These are phyloP conservation scores for Tolypocladium sp. DNA, from an alignment of 2,329 filamentous ascomycete genomes.

Conservation along the genomic window DNA sequence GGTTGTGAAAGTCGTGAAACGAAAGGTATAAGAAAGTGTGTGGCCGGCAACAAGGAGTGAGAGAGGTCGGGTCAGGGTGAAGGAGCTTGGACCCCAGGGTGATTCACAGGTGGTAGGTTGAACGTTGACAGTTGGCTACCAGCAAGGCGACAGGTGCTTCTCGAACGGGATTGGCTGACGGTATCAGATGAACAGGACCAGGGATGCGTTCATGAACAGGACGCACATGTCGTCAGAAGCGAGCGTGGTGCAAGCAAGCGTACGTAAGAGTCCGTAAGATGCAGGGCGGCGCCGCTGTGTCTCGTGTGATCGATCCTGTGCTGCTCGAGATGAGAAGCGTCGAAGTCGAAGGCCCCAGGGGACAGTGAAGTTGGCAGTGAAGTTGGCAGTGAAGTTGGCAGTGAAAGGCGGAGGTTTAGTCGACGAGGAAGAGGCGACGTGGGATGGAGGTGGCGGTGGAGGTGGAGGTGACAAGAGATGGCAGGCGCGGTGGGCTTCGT, in stretches of 20 bases:
- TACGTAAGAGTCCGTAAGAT: neutral
- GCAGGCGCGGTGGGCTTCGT: neutral
- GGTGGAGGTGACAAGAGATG: neutral
- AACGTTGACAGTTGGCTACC: neutral
- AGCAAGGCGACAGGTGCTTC: neutral
- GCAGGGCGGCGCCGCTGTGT: neutral
- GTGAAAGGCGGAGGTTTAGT: neutral
- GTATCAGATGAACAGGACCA: neutral
- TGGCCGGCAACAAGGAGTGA: neutral
- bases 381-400: neutral
- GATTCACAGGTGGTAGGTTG: neutral
- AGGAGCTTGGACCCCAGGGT: neutral
- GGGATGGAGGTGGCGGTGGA: neutral
- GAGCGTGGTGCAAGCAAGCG: neutral
- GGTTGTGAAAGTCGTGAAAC: neutral
- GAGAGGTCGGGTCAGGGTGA: neutral
- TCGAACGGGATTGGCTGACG: neutral
- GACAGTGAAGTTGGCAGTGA: neutral
- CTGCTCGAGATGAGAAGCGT: neutral
- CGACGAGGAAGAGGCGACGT: neutral
- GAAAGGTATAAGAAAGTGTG: neutral
- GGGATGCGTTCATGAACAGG: neutral
- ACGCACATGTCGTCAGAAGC: neutral
- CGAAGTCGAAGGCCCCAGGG: neutral
- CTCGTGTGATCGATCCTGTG: slow-evolving; percentile 1